Base-by-base conservation (phyloP, 148 eudicot genomes). In the Heliosperma pusillum region DNA sequence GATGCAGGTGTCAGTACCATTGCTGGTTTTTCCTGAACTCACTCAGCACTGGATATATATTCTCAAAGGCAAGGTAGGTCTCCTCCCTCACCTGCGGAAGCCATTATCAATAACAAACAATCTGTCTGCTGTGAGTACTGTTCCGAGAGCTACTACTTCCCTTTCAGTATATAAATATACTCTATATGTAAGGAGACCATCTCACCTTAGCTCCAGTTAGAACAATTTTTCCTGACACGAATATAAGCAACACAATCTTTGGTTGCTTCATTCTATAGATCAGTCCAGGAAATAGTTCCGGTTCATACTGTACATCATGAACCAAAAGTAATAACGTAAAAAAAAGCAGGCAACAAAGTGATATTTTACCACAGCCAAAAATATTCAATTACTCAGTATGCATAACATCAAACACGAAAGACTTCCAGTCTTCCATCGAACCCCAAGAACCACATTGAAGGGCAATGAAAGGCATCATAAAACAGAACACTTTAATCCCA, bases 221-320 rank as follows among this genome's bases (percentile, higher is more conserved):
- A 70, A 93, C 98, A 82, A 93, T 89, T 81, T 93, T 93, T 73
- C 98, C 98, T 12, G 98, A 93, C 45, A 90, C 98, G 53, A 93
- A 93, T 69, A 93, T 93, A 47, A 93, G 93, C 58, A 93, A 83
- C 79, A 90, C 96, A 77, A 93, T 93, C 75, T 90, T 93, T 0
- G 98, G 98, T 74, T 93, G 96, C 74, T 93, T 93, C 98, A 90
- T 93, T 44, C 98, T 89, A 77, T 93, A 93, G 45, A 93, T 93
- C 80, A 93, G 74, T 44, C 98, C 98, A 71, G 98, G 98, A 77
- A 93, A 93, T 29, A 90, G 66, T 62, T 62, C 66, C 15, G 66
- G 66, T 24, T 62, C 66, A 62, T 62, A 62, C 66, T 62, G 66
- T 62, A 62, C 40, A 62, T 24, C 66, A 62, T 24, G 36, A 62